Percentiles rank a stretch among this genome's conserved stretches.
These are phyloP conservation scores for Tolypocladium cylindrosporum DNA, from an alignment of 2,329 filamentous ascomycete genomes.

Conservation along the genomic window DNA sequence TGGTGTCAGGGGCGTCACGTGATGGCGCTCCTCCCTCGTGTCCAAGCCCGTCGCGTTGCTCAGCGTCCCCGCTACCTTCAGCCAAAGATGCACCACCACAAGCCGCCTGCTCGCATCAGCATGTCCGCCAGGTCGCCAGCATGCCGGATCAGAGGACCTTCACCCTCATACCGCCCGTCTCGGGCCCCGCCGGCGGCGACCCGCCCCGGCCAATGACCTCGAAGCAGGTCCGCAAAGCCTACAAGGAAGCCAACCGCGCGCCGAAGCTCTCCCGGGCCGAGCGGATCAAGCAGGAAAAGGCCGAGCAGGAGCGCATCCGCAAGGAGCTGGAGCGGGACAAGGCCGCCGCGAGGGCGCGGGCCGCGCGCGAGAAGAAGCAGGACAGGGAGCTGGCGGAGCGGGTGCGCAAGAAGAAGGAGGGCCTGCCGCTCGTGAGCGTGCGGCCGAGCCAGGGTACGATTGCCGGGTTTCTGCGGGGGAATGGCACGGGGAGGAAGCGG, in stretches of 20 bases:
- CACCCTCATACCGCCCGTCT: conserved; percentile 27
- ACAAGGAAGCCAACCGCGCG: conserved; percentile 22
- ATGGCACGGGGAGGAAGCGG: conserved; percentile 20
- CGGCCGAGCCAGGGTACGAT: conserved; percentile 49
- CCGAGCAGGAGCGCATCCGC: conserved; percentile 44
- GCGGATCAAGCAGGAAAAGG: conserved; percentile 26
- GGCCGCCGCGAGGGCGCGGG: conserved; percentile 35
- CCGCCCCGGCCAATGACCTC: conserved; percentile 25
- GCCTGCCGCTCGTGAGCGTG: conserved; percentile 43
- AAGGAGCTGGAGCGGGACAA: conserved; percentile 41
- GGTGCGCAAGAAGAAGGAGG: conserved; percentile 39
- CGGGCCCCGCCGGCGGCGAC: conserved; percentile 1
- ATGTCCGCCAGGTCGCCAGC: conserved; percentile 6
- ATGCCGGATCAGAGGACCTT: conserved; percentile 35
- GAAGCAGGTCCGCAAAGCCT: conserved; percentile 29
- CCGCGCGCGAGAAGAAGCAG: conserved; percentile 44
- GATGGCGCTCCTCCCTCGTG: conserved; percentile 8
- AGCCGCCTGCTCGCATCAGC: neutral
- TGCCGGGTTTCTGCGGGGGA: conserved; percentile 36
- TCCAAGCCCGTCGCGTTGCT: neutral
- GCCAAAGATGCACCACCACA: neutral
- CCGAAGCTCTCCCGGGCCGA: conserved; percentile 30
- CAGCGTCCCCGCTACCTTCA: neutral
- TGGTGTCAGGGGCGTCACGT: conserved; percentile 1
- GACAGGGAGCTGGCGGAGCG: conserved; percentile 39